phyloP scores from a whole-genome alignment of 2,329 filamentous ascomycete genomes.

The Rutstroemia sp. region DNA sequence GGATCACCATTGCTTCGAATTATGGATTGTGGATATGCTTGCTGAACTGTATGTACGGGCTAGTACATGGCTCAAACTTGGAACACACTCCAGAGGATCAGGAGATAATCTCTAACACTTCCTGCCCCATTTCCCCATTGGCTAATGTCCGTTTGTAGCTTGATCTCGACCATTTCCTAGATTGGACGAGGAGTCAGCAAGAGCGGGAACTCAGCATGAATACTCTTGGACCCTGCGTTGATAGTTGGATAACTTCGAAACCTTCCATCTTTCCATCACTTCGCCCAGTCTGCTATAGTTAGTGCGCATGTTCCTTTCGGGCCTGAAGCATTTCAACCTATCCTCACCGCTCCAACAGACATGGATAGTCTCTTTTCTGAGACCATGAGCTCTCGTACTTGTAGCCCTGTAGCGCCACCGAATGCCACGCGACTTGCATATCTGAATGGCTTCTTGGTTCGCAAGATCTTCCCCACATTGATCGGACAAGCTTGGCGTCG shows the following conservation, averaged over 20 bases:
- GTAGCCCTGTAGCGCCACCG: slow-evolving; percentile 16
- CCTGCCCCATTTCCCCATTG: slow-evolving; percentile 20
- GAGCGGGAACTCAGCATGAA: slow-evolving; percentile 3
- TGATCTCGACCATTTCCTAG: neutral
- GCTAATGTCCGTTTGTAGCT: slow-evolving; percentile 26
- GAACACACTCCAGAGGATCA: neutral
- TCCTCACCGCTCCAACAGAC: slow-evolving; percentile 29
- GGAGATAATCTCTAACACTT: slow-evolving; percentile 7
- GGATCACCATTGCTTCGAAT: no score
- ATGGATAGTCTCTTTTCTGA: slow-evolving; percentile 11
- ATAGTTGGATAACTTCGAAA: slow-evolving; percentile 16
- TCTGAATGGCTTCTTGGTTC: neutral
- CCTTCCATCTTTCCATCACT: slow-evolving; percentile 6
- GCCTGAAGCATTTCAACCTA: slow-evolving; percentile 10
- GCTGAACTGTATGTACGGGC: neutral
- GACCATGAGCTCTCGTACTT: slow-evolving; percentile 5
- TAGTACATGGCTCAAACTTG: neutral
- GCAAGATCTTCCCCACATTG: slow-evolving; percentile 10
- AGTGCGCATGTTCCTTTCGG: slow-evolving; percentile 17
- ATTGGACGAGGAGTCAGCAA: neutral
- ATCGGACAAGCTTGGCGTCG: slow-evolving; percentile 2
- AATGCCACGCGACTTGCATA: slow-evolving; percentile 11
- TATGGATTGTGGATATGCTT: neutral
- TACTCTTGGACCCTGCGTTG: slow-evolving; percentile 14
- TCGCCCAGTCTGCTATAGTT: slow-evolving; percentile 6